Conservation (phyloP, 1,139 yeast genomes). For the Spathaspora sp. region DNA sequence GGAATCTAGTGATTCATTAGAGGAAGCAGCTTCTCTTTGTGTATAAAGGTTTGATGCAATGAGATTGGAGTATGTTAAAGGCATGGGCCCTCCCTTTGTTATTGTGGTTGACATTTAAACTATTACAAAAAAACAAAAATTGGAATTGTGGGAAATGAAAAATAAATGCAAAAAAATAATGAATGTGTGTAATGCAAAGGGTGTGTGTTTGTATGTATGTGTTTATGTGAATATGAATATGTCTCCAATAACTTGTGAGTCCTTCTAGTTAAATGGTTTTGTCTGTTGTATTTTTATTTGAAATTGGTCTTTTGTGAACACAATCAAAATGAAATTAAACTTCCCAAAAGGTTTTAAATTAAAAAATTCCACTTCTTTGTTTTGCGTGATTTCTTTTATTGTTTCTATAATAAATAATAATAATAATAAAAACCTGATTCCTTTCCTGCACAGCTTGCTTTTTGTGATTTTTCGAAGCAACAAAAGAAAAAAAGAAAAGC, state of each 20-base stretch:
- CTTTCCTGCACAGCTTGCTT: not conserved
- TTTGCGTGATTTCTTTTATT: not conserved
- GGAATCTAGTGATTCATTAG: constrained; percentile 14
- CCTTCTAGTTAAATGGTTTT: not conserved
- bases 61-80: constrained; percentile 7
- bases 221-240: not conserved
- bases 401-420: not conserved
- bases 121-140: not conserved
- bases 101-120: constrained; percentile 8
- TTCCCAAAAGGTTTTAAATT: not conserved
- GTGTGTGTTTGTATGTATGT: not conserved
- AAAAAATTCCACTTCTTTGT: too few species aligned
- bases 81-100: constrained; percentile 7
- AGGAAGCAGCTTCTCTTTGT: constrained; percentile 8
- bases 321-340: not conserved
- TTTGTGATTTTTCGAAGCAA: not conserved
- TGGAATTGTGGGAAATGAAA: too few species aligned
- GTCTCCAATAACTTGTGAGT: not conserved
- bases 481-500: not conserved
- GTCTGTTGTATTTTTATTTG: not conserved
- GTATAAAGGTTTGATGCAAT: constrained; percentile 7
- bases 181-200: not conserved
- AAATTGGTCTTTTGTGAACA: not conserved
- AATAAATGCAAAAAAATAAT: not conserved
- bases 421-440: not conserved